phyloP scores from a whole-genome alignment of 306 rosid genomes.

The Fagus sylvatica region DNA sequence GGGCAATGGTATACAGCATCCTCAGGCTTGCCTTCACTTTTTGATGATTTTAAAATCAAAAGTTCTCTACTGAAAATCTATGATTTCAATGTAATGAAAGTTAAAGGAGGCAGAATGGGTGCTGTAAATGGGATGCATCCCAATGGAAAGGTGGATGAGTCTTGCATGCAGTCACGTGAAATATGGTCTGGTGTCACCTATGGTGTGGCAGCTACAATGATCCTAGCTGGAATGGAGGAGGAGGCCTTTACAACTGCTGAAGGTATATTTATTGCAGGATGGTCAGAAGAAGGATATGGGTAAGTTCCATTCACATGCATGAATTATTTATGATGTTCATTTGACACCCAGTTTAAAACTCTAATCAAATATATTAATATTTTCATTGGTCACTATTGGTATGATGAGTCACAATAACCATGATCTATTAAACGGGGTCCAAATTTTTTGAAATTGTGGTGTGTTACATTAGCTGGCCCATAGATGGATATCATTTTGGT shows the following conservation, averaged over 20 bases:
- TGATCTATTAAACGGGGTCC: too few species aligned
- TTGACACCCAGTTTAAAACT: background rate
- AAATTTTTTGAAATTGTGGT: too few species aligned
- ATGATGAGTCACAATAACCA: background rate
- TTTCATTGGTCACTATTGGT: background rate
- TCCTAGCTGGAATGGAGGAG: conserved; percentile 91
- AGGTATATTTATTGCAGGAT: conserved; percentile 87
- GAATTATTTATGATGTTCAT: conserved; percentile 5
- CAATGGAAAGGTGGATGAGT: conserved; percentile 85
- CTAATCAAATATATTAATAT: background rate
- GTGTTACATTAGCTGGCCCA: background rate
- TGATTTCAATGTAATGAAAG: conserved; percentile 92
- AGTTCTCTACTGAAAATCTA: conserved; percentile 78
- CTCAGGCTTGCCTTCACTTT: conserved; percentile 82
- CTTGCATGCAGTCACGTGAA: conserved; percentile 99
- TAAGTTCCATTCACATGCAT: conserved; percentile 36
- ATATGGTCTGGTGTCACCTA: conserved; percentile 98
- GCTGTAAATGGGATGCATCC: conserved; percentile 99
- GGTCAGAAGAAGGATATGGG: conserved; percentile 99
- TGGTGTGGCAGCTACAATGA: conserved; percentile 91
- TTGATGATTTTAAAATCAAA: conserved; percentile 69
- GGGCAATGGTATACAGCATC: conserved; percentile 99
- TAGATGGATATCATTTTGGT: background rate
- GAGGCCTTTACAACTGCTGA: conserved; percentile 88
- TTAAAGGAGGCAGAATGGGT: conserved; percentile 93